phyloP scores from a whole-genome alignment of 1,139 yeast species.

The Blastobotrys buckinghamii region DNA sequence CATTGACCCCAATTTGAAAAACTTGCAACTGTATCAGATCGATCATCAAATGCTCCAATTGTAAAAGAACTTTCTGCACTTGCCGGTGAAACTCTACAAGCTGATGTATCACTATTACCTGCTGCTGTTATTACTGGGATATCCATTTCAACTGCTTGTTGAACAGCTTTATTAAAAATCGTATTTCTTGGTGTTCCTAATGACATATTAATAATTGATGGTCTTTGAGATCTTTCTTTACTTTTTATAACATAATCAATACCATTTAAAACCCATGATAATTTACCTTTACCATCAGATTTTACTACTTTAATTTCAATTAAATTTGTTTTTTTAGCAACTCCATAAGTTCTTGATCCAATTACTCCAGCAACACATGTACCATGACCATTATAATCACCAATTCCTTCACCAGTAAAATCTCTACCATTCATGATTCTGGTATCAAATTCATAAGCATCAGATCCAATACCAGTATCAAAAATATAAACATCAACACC shows the following conservation, averaged over 20 bases:
- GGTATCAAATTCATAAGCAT: conserved; percentile 57
- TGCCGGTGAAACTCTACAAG: conserved; percentile 78
- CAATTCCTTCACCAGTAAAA: conserved; percentile 54
- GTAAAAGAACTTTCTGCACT: conserved; percentile 66
- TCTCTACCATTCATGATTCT: conserved; percentile 56
- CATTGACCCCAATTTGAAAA: conserved; percentile 89
- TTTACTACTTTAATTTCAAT: conserved; percentile 70
- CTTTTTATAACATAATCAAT: conserved; percentile 57
- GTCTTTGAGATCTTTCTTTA: conserved; percentile 30
- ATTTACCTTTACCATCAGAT: conserved; percentile 54
- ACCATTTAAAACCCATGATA: conserved; percentile 59
- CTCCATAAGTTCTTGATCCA: conserved; percentile 74
- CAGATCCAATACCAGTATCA: conserved; percentile 62
- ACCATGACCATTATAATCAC: conserved; percentile 67
- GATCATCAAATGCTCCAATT: conserved; percentile 82
- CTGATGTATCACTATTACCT: conserved; percentile 72
- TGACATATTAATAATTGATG: conserved; percentile 74
- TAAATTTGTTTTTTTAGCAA: conserved; percentile 60
- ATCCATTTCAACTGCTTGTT: conserved; percentile 64
- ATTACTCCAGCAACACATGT: conserved; percentile 90
- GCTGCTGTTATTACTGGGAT: conserved; percentile 82
- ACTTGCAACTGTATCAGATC: conserved; percentile 57
- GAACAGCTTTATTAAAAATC: conserved; percentile 65
- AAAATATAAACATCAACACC: conserved; percentile 66
- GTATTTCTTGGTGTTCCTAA: conserved; percentile 65